A percentile compares a stretch with the other conserved stretches of the same genome.
These are phyloP conservation scores for Hymenochaete sp. DNA, from an alignment of 1,284 basidiomycete species.

Conservation along the genomic window DNA sequence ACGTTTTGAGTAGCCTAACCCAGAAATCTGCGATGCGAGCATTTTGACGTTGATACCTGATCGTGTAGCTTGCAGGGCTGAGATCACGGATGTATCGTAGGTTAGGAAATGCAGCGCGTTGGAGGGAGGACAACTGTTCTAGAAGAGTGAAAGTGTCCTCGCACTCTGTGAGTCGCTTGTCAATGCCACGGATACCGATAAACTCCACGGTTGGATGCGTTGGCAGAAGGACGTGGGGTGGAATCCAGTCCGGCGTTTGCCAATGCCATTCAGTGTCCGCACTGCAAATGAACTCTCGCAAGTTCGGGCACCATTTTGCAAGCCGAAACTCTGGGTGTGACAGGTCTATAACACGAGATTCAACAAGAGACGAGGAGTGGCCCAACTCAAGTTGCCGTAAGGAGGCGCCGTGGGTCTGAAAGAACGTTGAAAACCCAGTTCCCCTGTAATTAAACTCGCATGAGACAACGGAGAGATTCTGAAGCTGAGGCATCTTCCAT, in stretches of 20 bases:
- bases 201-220: constrained; percentile 51
- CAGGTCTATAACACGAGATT: constrained; percentile 41
- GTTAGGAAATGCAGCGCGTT: constrained; percentile 54
- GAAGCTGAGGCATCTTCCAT: constrained; percentile 50
- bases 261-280: constrained; percentile 74
- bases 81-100: constrained; percentile 57
- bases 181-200: constrained; percentile 64
- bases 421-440: constrained; percentile 54
- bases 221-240: constrained; percentile 63
- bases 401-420: constrained; percentile 51
- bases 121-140: constrained; percentile 53
- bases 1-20: constrained; percentile 38
- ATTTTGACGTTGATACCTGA: constrained; percentile 26
- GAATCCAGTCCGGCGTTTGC: constrained; percentile 68
- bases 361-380: constrained; percentile 54
- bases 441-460: constrained; percentile 60
- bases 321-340: constrained; percentile 35
- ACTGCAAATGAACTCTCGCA: constrained; percentile 59
- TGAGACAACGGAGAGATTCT: constrained; percentile 55
- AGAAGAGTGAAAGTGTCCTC: constrained; percentile 55
- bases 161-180: constrained; percentile 44
- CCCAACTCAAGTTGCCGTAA: constrained; percentile 61
- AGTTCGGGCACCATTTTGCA: constrained; percentile 54
- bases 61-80: constrained; percentile 27
- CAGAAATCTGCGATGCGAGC: constrained; percentile 40